Base-by-base conservation (phyloP, 2,329 filamentous ascomycete genomes). In the Aureobasidium melanogenum region DNA sequence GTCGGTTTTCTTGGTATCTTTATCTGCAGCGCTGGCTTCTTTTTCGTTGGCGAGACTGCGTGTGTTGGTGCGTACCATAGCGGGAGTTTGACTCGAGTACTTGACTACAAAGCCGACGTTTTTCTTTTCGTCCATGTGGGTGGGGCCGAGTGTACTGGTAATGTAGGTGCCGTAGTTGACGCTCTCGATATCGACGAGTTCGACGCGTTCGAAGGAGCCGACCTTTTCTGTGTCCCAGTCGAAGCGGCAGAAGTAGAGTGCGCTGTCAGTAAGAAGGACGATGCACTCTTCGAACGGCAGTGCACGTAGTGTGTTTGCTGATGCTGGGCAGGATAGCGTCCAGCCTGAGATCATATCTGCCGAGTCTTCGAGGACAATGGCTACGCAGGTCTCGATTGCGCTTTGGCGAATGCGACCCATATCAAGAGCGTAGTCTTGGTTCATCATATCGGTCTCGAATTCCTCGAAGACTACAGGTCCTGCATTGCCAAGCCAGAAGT, bases 161-260 rank as follows among this genome's bases (percentile, higher is more conserved):
- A 99, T 88, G 69, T 97, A 99, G 0, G 90, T 88, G 22, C 94
- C 94, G 63, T 87, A 84, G 69, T 86, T 86, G 67, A 99, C 84
- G 26, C 82, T 80, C 1, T 82, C 81, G 38, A 99, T 78, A 62
- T 90, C 88, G 22, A 83, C 80, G 8, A 97, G 80, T 62, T 88
- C 86, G 15, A 97, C 85, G 8, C 92, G 82, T 75, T 97, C 92
- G 72, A 97, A 97, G 0, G 88, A 91, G 14, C 88, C 87, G 1
- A 99, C 89, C 71, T 97, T 97, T 75, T 97, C 94, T 8, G 91
- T 87, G 64, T 89, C 88, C 91, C 93, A 97, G 73, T 97, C 91
- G 67, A 97, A 92, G 15, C 89, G 85, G 72, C 92, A 97, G 64
- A 90, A 85, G 71, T 97, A 97, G 2, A 97, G 73, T 0, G 91